Percentiles rank a stretch among this genome's conserved stretches.
Conservation (phyloP, 495 filamentous ascomycete genomes). For the Penicillium pulvis region DNA sequence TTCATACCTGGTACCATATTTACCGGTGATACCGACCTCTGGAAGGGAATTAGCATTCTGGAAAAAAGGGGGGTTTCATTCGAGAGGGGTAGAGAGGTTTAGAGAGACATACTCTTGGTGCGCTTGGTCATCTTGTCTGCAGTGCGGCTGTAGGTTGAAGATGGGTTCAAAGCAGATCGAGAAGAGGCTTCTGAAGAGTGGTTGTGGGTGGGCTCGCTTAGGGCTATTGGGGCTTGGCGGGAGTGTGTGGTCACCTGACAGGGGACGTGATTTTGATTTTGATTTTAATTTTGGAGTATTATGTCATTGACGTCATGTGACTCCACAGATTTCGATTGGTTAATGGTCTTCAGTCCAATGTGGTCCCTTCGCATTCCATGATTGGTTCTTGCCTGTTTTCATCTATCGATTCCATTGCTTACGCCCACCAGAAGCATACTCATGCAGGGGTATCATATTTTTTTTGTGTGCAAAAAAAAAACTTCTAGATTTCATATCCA, state of each 20-base stretch:
- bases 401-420: not conserved
- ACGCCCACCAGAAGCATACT: not conserved
- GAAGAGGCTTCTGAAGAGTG: conserved; percentile 39
- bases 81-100: conserved; percentile 7
- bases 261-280: too few relatives aligned
- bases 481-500: too few relatives aligned
- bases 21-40: conserved; percentile 86
- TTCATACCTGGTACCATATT: conserved; percentile 69
- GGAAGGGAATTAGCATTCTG: conserved; percentile 36
- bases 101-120: conserved; percentile 73
- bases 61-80: conserved; percentile 4
- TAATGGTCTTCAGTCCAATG: not conserved
- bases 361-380: not conserved
- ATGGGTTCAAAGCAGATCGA: conserved; percentile 47
- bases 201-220: conserved; percentile 55
- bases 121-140: conserved; percentile 86
- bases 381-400: not conserved
- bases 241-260: conserved; percentile 30
- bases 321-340: not conserved
- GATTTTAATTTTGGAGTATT: not conserved
- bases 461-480: not conserved
- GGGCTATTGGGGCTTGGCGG: conserved; percentile 36
- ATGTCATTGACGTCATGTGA: conserved; percentile 28
- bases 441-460: not conserved
- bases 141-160: conserved; percentile 47